These are phyloP conservation scores for Albizia julibrissin DNA, from an alignment of 306 rosid genomes.

Conservation along the genomic window DNA sequence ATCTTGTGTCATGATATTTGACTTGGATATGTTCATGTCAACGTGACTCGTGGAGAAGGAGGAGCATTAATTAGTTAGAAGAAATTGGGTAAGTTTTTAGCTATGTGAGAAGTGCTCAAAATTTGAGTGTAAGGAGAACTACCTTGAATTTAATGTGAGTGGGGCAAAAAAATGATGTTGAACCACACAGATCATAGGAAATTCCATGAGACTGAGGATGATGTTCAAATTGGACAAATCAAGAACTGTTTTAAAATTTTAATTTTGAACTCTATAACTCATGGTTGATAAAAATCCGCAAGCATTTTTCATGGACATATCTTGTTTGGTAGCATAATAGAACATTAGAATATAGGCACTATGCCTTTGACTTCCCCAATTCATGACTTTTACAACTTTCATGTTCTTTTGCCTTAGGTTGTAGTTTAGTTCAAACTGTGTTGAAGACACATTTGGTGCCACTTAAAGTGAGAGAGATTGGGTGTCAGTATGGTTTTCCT, in stretches of 20 bases:
- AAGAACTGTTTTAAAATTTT: neutral
- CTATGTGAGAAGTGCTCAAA: constrained; percentile 7
- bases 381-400: neutral
- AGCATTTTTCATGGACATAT: neutral
- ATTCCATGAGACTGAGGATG: neutral
- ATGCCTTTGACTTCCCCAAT: neutral
- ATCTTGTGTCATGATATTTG: neutral
- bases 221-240: neutral
- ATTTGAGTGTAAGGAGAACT: neutral
- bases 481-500: neutral
- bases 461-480: neutral
- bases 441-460: neutral
- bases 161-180: constrained; percentile 16
- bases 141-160: constrained; percentile 10
- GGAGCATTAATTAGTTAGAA: neutral
- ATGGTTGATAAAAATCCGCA: neutral
- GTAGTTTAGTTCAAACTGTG: constrained; percentile 1
- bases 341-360: neutral
- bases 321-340: neutral
- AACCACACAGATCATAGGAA: neutral
- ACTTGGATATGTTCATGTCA: neutral
- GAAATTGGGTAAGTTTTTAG: neutral
- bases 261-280: neutral
- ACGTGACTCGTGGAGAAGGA: neutral
- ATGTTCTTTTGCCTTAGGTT: constrained; percentile 1